Percentiles rank a stretch among this genome's conserved stretches.
phyloP scores from a whole-genome alignment of 495 filamentous ascomycete species.

The Neurospora discreta region DNA sequence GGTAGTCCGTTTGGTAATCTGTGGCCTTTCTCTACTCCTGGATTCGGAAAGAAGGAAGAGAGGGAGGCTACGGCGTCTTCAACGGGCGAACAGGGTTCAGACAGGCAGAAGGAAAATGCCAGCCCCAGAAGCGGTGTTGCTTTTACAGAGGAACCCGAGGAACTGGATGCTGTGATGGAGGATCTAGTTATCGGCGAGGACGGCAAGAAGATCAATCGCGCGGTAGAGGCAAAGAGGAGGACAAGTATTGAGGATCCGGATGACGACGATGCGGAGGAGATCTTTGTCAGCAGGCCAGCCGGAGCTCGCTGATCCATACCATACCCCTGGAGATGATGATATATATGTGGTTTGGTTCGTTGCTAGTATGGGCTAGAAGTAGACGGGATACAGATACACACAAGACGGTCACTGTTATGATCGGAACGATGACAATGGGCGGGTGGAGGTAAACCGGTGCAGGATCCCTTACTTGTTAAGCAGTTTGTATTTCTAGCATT shows the following conservation, averaged over 20 bases:
- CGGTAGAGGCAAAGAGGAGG: slow-evolving; percentile 39
- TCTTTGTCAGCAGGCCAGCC: slow-evolving; percentile 6
- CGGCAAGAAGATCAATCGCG: slow-evolving; percentile 34
- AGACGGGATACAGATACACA: neutral
- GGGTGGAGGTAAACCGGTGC: neutral
- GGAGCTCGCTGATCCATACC: neutral
- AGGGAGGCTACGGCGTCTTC: slow-evolving; percentile 8
- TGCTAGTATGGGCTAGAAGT: neutral
- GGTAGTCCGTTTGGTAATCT: slow-evolving; percentile 33
- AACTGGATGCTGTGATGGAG: slow-evolving; percentile 16
- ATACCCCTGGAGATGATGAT: neutral
- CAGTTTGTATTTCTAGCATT: neutral
- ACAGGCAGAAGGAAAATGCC: slow-evolving; percentile 7
- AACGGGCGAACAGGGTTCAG: neutral
- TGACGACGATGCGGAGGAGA: slow-evolving; percentile 32
- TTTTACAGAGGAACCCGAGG: slow-evolving; percentile 20
- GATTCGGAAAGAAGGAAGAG: slow-evolving; percentile 22
- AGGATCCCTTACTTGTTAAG: neutral
- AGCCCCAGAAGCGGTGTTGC: slow-evolving; percentile 16
- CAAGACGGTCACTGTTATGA: neutral
- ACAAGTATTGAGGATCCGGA: slow-evolving; percentile 49
- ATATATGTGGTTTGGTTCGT: neutral
- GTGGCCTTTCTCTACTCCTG: slow-evolving; percentile 32
- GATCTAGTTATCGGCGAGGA: slow-evolving; percentile 24
- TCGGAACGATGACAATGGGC: neutral